Percentiles rank a stretch among this genome's conserved stretches.
Evolutionary conservation across 2,329 filamentous ascomycete species (phyloP).

Genomic region (Penicillium verrucosum): DNA sequence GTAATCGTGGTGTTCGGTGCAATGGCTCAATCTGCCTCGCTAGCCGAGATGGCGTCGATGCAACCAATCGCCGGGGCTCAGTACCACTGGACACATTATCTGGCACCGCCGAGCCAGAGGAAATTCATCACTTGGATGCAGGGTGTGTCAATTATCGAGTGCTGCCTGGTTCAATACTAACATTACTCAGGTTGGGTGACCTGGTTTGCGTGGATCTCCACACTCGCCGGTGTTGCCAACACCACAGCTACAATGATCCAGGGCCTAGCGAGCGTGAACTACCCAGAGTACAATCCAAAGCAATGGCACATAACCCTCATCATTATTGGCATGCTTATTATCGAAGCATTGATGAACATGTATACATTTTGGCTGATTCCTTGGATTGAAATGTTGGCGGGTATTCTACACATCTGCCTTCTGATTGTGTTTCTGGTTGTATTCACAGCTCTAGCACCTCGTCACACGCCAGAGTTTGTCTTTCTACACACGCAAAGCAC

Average conservation of each 20-base stretch:
- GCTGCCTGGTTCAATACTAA: neutral
- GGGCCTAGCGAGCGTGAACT: conserved; percentile 31
- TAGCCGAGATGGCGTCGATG: conserved; percentile 43
- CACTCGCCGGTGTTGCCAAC: conserved; percentile 35
- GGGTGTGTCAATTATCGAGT: conserved; percentile 22
- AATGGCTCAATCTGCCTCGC: conserved; percentile 26
- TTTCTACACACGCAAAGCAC: conserved; percentile 27
- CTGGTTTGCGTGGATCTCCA: conserved; percentile 42
- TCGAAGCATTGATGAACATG: conserved; percentile 13
- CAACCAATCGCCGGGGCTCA: conserved; percentile 43
- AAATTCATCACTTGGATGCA: conserved; percentile 34
- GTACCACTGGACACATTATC: conserved; percentile 43
- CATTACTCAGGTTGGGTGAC: conserved; percentile 38
- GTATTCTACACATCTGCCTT: conserved; percentile 24
- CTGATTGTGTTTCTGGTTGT: conserved; percentile 37
- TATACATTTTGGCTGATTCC: conserved; percentile 38
- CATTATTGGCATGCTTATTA: conserved; percentile 36
- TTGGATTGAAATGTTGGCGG: conserved; percentile 39
- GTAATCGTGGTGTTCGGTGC: conserved; percentile 26
- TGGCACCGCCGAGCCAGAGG: conserved; percentile 29
- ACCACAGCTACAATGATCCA: conserved; percentile 37
- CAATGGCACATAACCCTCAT: conserved; percentile 42
- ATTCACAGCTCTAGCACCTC: conserved; percentile 30
- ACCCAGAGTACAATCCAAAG: conserved; percentile 32
- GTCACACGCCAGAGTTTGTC: conserved; percentile 35